Conservation (phyloP, 73 alveolate species). For the Paramecium pentaurelia region DNA sequence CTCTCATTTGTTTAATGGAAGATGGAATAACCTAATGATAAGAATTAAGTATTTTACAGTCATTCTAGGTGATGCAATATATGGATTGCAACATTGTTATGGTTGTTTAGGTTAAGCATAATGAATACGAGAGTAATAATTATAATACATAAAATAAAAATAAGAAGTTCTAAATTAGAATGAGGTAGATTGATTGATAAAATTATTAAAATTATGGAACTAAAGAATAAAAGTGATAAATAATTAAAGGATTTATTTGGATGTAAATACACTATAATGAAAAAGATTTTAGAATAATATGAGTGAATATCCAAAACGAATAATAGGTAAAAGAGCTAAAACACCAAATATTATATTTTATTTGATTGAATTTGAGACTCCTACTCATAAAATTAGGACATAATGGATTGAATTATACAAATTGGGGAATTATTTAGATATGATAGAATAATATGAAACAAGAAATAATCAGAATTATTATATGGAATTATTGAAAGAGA, state of each 20-base stretch:
- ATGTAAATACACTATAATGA: background rate
- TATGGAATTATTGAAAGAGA: background rate
- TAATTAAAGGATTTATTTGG: background rate
- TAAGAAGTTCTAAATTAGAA: background rate
- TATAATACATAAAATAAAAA: background rate
- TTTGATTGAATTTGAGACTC: background rate
- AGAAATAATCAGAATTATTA: background rate
- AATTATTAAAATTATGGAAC: background rate
- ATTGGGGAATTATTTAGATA: background rate
- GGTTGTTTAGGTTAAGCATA: background rate
- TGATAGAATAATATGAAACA: background rate
- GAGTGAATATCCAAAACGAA: background rate
- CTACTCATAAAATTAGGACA: background rate
- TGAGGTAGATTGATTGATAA: background rate
- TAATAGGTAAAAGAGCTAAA: background rate
- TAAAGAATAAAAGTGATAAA: background rate
- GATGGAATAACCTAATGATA: background rate
- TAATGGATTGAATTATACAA: background rate
- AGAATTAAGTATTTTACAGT: background rate
- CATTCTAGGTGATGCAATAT: background rate
- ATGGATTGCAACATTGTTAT: background rate
- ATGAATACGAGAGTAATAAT: conserved; percentile 20
- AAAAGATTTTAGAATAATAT: background rate
- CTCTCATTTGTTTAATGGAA: background rate
- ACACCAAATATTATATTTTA: background rate